phyloP scores from a whole-genome alignment of 2,329 filamentous ascomycete species.

The Colletotrichum falcatum region DNA sequence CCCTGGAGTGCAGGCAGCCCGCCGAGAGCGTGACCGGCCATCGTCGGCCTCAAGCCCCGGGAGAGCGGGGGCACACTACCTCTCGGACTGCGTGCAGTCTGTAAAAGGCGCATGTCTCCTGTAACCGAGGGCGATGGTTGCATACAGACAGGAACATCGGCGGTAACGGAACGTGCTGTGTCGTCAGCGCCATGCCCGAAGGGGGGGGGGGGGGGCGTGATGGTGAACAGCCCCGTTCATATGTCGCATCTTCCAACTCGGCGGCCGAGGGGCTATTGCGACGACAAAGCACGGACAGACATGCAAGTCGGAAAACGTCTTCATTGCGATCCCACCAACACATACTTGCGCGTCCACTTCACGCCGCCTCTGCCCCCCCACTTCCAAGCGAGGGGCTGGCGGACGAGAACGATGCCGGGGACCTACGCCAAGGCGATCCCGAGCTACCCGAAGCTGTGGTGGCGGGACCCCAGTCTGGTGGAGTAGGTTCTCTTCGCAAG shows the following conservation, averaged over 20 bases:
- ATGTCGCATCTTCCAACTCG: slow-evolving; percentile 40
- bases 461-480: too few relatives aligned
- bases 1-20: background rate
- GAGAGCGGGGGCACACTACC: slow-evolving; percentile 43
- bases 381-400: slow-evolving; percentile 45
- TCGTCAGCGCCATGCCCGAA: slow-evolving; percentile 38
- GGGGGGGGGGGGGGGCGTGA: background rate
- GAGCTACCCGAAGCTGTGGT: too few relatives aligned
- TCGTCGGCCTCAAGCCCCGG: slow-evolving; percentile 43
- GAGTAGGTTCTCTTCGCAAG: too few relatives aligned
- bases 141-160: slow-evolving; percentile 19
- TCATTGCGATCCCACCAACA: slow-evolving; percentile 46
- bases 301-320: slow-evolving; percentile 43
- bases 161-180: slow-evolving; percentile 29
- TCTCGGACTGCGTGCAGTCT: slow-evolving; percentile 43
- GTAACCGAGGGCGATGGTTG: background rate
- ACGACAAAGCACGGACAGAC: slow-evolving; percentile 33
- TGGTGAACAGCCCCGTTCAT: slow-evolving; percentile 35
- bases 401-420: slow-evolving; percentile 48
- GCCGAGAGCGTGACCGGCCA: slow-evolving; percentile 15
- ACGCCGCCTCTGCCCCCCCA: slow-evolving; percentile 48
- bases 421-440: slow-evolving; percentile 54
- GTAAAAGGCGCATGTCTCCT: slow-evolving; percentile 3
- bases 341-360: slow-evolving; percentile 44
- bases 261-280: slow-evolving; percentile 27